phyloP scores from a whole-genome alignment of 2,329 filamentous ascomycete genomes.

The Pseudogymnoascus destructans region DNA sequence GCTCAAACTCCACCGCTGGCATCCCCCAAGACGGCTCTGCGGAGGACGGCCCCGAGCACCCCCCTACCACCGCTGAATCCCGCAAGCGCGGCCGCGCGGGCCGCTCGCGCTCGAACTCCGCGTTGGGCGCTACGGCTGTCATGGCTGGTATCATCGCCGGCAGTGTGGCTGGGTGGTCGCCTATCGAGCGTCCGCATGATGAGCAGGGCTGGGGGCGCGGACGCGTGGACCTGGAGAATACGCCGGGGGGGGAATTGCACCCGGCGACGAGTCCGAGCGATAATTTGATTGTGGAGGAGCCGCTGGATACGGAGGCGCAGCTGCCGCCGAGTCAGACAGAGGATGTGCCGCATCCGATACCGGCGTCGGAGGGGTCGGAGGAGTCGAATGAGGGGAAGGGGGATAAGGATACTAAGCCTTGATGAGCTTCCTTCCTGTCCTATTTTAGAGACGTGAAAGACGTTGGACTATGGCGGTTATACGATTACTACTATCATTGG shows the following conservation, averaged over 20 bases:
- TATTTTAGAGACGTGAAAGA: not conserved
- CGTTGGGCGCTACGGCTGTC: constrained; percentile 59
- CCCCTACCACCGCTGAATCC: constrained; percentile 43
- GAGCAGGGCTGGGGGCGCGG: constrained; percentile 32
- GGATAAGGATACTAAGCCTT: not conserved
- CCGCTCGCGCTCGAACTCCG: constrained; percentile 51
- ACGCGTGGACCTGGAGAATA: constrained; percentile 29
- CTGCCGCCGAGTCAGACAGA: constrained; percentile 21
- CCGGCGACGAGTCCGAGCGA: constrained; percentile 36
- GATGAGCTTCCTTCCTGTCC: not conserved
- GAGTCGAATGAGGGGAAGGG: not conserved
- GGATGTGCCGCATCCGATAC: constrained; percentile 1
- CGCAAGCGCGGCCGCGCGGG: constrained; percentile 55
- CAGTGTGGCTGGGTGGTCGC: constrained; percentile 65
- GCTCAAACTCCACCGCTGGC: constrained; percentile 52
- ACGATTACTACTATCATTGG: not conserved
- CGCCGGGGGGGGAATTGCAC: constrained; percentile 34
- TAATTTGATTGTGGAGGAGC: constrained; percentile 32
- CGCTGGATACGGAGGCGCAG: constrained; percentile 17
- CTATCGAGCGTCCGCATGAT: constrained; percentile 54
- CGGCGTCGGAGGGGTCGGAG: not conserved
- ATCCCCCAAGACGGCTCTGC: constrained; percentile 47
- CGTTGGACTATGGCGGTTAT: not conserved
- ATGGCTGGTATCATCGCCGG: constrained; percentile 77
- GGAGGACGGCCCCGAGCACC: constrained; percentile 38